Percentiles rank a stretch among this genome's conserved stretches.
These are phyloP conservation scores for Pseudocercospora cruenta DNA, from an alignment of 2,329 filamentous ascomycete species.

Conservation along the genomic window DNA sequence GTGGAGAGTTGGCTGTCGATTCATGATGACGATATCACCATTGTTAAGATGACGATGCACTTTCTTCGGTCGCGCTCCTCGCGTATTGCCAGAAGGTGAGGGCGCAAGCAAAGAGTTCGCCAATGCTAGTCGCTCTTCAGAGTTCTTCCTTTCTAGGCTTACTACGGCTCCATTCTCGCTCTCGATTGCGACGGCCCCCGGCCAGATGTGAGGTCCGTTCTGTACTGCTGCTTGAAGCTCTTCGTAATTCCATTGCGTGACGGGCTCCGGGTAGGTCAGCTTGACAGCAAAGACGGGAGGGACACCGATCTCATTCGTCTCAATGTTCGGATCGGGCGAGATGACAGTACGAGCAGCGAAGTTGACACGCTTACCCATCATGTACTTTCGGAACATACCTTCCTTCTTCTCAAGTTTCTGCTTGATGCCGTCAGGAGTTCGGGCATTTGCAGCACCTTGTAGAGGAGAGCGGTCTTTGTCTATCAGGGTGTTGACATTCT, in stretches of 20 bases:
- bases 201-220: conserved; percentile 92
- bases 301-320: conserved; percentile 98
- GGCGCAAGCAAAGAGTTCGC: conserved; percentile 92
- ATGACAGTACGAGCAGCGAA: conserved; percentile 97
- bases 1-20: conserved; percentile 94
- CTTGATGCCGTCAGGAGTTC: conserved; percentile 92
- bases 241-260: conserved; percentile 95
- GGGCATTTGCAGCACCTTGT: conserved; percentile 74
- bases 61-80: conserved; percentile 86
- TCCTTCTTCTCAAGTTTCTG: conserved; percentile 99
- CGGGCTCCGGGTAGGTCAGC: conserved; percentile 93
- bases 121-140: conserved; percentile 83
- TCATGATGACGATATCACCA: conserved; percentile 97
- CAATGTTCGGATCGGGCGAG: conserved; percentile 96
- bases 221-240: conserved; percentile 95
- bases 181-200: conserved; percentile 90
- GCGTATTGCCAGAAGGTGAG: conserved; percentile 68
- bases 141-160: conserved; percentile 81
- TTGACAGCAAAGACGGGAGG: conserved; percentile 97
- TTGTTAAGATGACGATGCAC: conserved; percentile 95
- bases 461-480: conserved; percentile 86
- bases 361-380: conserved; percentile 99
- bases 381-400: conserved; percentile 96
- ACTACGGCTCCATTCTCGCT: conserved; percentile 93
- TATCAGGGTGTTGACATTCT: conserved; percentile 88